Percentiles rank a stretch among this genome's conserved stretches.
These are phyloP conservation scores for Psilocybe mexicana DNA, from an alignment of 1,284 basidiomycete genomes.

Conservation along the genomic window DNA sequence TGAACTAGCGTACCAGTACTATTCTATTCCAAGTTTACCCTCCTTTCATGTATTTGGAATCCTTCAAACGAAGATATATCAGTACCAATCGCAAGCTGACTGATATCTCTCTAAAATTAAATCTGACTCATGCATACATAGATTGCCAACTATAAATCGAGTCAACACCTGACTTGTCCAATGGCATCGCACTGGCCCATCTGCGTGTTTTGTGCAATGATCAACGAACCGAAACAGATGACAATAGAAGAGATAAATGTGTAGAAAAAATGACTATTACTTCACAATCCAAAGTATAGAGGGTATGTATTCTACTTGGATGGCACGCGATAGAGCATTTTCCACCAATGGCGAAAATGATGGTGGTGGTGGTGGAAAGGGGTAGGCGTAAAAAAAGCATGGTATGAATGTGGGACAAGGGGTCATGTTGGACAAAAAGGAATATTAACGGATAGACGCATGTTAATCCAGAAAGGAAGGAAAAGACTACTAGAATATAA, in stretches of 20 bases:
- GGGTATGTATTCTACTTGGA: constrained; percentile 24
- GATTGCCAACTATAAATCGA: not conserved
- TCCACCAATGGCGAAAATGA: not conserved
- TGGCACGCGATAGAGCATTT: constrained; percentile 13
- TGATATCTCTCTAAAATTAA: not conserved
- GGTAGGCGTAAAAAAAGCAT: not conserved
- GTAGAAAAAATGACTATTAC: constrained; percentile 9
- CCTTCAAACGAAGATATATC: not conserved
- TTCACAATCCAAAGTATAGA: constrained; percentile 21
- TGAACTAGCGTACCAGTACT: too few relatives aligned
- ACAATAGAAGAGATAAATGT: constrained; percentile 6
- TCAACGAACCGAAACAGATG: too few relatives aligned
- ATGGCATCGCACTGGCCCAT: too few relatives aligned
- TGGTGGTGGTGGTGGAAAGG: not conserved
- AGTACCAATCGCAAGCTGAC: not conserved
- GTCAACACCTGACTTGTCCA: too few relatives aligned
- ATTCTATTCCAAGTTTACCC: not conserved
- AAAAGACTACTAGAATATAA: not conserved
- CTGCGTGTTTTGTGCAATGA: too few relatives aligned
- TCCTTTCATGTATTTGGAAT: not conserved
- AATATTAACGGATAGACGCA: not conserved
- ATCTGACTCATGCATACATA: not conserved
- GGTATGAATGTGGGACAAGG: not conserved
- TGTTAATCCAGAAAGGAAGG: not conserved
- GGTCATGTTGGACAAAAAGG: not conserved